Conservation (phyloP, 1,284 basidiomycete species). For the Inonotus obliquus region DNA sequence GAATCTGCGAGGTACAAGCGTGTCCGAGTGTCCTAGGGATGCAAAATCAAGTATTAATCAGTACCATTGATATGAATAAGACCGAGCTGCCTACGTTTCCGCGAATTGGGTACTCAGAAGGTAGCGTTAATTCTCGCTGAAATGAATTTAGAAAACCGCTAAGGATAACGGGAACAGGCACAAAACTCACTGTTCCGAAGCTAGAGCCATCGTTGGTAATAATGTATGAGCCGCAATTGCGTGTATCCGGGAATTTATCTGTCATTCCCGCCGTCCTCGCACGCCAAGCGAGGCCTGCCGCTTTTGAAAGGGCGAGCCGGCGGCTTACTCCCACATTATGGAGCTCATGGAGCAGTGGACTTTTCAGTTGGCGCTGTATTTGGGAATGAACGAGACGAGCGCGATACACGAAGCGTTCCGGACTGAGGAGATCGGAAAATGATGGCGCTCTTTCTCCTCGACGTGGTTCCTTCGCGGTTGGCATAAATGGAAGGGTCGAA, state of each 20-base stretch:
- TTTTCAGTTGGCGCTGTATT: slow-evolving; percentile 29
- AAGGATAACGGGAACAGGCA: background rate
- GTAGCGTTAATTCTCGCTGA: slow-evolving; percentile 34
- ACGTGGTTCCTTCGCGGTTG: slow-evolving; percentile 21
- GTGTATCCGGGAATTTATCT: slow-evolving; percentile 18
- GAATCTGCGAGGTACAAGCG: slow-evolving; percentile 1
- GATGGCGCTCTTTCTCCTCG: slow-evolving; percentile 26
- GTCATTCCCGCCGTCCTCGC: slow-evolving; percentile 27
- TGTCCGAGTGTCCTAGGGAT: background rate
- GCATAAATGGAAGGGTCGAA: slow-evolving; percentile 47
- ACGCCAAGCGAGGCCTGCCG: slow-evolving; percentile 25
- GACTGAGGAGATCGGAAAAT: slow-evolving; percentile 39
- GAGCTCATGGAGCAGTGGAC: slow-evolving; percentile 50
- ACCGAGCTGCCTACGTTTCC: background rate
- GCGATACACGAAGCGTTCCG: slow-evolving; percentile 42
- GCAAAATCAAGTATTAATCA: background rate
- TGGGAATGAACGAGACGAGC: slow-evolving; percentile 36
- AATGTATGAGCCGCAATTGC: slow-evolving; percentile 27
- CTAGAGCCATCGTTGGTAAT: slow-evolving; percentile 39
- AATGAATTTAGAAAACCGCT: background rate
- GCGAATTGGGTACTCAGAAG: slow-evolving; percentile 26
- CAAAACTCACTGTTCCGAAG: slow-evolving; percentile 40
- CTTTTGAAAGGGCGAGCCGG: slow-evolving; percentile 27
- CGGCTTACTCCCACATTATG: slow-evolving; percentile 25
- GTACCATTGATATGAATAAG: background rate